Percentiles rank a stretch among this genome's conserved stretches.
Evolutionary conservation across 176 grass and related monocot genomes (phyloP).

Genomic region (Carex pumila): DNA sequence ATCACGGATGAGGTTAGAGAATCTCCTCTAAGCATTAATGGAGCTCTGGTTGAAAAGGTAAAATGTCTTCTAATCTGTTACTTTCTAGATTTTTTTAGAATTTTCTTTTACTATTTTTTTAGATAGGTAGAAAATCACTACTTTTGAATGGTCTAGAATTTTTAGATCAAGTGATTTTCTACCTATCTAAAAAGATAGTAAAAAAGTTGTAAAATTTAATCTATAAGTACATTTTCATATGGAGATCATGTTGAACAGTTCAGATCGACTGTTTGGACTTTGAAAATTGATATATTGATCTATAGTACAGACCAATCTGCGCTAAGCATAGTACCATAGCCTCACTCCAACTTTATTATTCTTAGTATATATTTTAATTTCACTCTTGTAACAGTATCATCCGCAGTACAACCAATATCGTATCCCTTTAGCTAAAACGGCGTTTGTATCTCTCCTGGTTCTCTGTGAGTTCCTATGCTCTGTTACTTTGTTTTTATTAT

Average conservation of each 20-base stretch:
- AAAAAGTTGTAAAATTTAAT: too few species aligned
- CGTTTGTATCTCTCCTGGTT: constrained; percentile 40
- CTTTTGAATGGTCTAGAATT: too few species aligned
- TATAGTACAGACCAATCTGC: too few species aligned
- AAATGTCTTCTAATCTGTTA: constrained; percentile 1
- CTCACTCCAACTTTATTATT: background rate
- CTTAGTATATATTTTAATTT: background rate
- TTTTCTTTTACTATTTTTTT: background rate
- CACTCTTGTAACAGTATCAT: constrained; percentile 22
- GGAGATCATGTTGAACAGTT: too few species aligned
- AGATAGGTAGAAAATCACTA: too few species aligned
- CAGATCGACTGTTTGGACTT: too few species aligned
- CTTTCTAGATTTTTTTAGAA: background rate
- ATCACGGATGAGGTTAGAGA: constrained; percentile 27
- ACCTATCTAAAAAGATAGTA: too few species aligned
- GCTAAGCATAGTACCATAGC: too few species aligned
- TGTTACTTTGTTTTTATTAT: background rate
- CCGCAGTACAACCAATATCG: constrained; percentile 27
- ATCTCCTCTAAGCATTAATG: constrained; percentile 22
- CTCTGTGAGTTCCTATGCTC: constrained; percentile 41
- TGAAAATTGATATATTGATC: too few species aligned
- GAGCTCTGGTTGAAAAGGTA: constrained; percentile 43
- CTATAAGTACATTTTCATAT: too few species aligned
- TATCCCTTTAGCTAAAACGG: constrained; percentile 31
- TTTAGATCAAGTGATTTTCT: too few species aligned